These are phyloP conservation scores for Penstemon barbatus DNA, from an alignment of 257 asterid genomes.

Conservation along the genomic window DNA sequence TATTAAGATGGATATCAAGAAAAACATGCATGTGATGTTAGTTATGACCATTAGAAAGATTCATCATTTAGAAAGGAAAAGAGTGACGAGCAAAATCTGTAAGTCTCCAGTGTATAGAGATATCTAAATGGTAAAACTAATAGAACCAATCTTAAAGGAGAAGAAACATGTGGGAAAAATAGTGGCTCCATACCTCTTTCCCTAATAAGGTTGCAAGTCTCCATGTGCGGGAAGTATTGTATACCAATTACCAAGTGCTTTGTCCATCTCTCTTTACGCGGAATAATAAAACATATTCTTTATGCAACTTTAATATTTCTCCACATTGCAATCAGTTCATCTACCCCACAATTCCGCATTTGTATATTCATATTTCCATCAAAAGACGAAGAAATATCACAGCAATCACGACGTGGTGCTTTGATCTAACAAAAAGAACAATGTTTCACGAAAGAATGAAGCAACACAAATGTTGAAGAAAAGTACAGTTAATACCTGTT, in stretches of 20 bases:
- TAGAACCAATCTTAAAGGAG: not conserved
- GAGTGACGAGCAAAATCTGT: not conserved
- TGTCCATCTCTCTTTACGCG: not conserved
- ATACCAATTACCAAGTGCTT: not conserved
- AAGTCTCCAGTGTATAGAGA: not conserved
- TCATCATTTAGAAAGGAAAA: not conserved
- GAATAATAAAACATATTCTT: not conserved
- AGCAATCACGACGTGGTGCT: slow-evolving; percentile 71
- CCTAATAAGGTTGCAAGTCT: not conserved
- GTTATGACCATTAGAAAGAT: no score
- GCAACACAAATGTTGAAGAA: slow-evolving; percentile 11
- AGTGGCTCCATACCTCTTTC: not conserved
- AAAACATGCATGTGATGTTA: no score
- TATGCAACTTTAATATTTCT: slow-evolving; percentile 26
- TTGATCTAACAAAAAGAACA: slow-evolving; percentile 42
- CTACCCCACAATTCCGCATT: slow-evolving; percentile 57
- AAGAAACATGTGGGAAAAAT: not conserved
- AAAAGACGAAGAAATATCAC: slow-evolving; percentile 52
- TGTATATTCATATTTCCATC: slow-evolving; percentile 44
- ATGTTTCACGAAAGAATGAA: not conserved
- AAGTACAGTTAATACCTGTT: slow-evolving; percentile 44
- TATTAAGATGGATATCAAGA: no score
- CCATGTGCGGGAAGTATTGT: not conserved
- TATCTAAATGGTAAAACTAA: not conserved
- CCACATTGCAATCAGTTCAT: slow-evolving; percentile 57